Conservation (phyloP, 2,329 filamentous ascomycete genomes). For the Rutstroemia sydowiana region DNA sequence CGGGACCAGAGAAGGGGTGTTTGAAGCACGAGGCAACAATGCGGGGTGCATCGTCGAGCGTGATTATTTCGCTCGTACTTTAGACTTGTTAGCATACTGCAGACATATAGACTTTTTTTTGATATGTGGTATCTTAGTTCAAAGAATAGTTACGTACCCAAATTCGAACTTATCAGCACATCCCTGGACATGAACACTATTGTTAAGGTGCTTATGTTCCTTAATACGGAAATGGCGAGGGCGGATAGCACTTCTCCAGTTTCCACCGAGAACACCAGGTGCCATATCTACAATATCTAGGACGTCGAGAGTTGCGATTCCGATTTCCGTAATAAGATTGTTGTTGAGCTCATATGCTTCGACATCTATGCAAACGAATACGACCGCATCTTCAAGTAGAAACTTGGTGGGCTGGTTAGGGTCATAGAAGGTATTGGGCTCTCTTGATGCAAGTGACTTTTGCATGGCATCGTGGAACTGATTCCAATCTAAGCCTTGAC, state of each 20-base stretch:
- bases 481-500: constrained; percentile 22
- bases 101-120: too few relatives aligned
- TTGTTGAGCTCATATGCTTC: constrained; percentile 70
- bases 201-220: constrained; percentile 60
- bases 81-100: neutral
- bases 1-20: constrained; percentile 41
- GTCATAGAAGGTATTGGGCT: constrained; percentile 33
- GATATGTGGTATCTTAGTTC: too few relatives aligned
- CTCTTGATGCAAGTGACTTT: constrained; percentile 22
- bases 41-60: constrained; percentile 36
- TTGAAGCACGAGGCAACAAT: constrained; percentile 48
- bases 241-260: constrained; percentile 62
- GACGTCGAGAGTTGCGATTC: constrained; percentile 75
- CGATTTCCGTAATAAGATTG: constrained; percentile 72
- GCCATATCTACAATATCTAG: constrained; percentile 41
- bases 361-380: constrained; percentile 75
- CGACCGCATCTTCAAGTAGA: constrained; percentile 44
- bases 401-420: constrained; percentile 39
- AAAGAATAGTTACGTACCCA: constrained; percentile 43
- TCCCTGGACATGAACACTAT: constrained; percentile 61
- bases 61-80: constrained; percentile 48
- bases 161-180: constrained; percentile 72
- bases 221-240: constrained; percentile 69
- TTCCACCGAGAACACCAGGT: constrained; percentile 53
- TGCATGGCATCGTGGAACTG: constrained; percentile 22